These are phyloP conservation scores for Blastobotrys niveus DNA, from an alignment of 1,139 yeast species.

Conservation along the genomic window DNA sequence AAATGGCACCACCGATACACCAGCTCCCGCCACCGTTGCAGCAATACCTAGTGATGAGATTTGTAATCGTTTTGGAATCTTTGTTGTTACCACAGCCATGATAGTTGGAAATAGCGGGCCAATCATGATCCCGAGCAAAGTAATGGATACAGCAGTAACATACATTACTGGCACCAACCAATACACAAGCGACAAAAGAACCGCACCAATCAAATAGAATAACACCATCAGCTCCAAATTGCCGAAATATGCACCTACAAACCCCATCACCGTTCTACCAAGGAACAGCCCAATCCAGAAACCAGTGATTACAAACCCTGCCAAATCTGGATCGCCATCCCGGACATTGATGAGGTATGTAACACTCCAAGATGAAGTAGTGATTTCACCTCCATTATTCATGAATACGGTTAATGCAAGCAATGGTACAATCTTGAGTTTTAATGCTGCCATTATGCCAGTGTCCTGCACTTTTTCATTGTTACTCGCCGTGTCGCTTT, in stretches of 20 bases:
- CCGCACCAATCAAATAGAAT: constrained; percentile 18
- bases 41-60: constrained; percentile 66
- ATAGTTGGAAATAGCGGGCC: constrained; percentile 81
- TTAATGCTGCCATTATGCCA: background rate
- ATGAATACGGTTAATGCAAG: constrained; percentile 50
- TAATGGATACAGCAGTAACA: constrained; percentile 36
- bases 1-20: constrained; percentile 47
- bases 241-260: constrained; percentile 22
- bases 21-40: constrained; percentile 75
- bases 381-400: constrained; percentile 63
- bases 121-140: constrained; percentile 55
- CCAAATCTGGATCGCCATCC: constrained; percentile 39
- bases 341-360: constrained; percentile 54
- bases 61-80: constrained; percentile 54
- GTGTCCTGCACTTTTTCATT: background rate
- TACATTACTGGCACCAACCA: constrained; percentile 26
- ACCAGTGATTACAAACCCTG: constrained; percentile 62
- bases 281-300: constrained; percentile 64
- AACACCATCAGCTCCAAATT: constrained; percentile 20
- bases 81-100: constrained; percentile 55
- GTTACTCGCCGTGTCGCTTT: background rate
- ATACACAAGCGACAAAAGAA: constrained; percentile 23
- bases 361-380: constrained; percentile 65
- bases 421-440: constrained; percentile 45
- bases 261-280: constrained; percentile 46